Base-by-base conservation (phyloP, 2,329 filamentous ascomycete species). In the Colletotrichum salicis region DNA sequence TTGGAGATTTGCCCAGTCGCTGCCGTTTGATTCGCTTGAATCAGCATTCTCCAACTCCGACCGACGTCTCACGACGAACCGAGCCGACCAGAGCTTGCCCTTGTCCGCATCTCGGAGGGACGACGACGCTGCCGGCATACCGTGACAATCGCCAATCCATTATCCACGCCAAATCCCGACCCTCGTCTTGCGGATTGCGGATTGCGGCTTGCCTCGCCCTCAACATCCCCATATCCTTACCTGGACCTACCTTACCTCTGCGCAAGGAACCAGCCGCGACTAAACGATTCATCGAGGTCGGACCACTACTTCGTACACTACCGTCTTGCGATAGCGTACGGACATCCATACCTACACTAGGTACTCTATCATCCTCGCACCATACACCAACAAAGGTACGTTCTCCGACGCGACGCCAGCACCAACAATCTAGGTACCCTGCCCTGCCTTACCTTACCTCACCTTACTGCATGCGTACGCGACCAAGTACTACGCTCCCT, bases 201-300 rank as follows among this genome's bases (percentile, higher is more conserved):
- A 35, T 56, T 29, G 41, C 35, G 27, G 27, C 35, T 27, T 61
- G 56, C 27, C 64, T 29, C 27, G 27, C 27, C 27, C 27, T 59
- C 15, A 10, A 13, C 15, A 54, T 51, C 15, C 35, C 62, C 24
- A 24, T 66, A 37, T 45, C 29, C 27, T 27, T 63, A 4, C 22
- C 33, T 64, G 61, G 31, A 27, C 48, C 48, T 58, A 54, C 54
- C 66, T 37, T 54, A 54, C 55, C 41, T 54, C 67, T 29, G 35
- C 31, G 52, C 51, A 59, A 56, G 64, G 35, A 68, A 67, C 52
- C 52, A 57, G 12, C 57, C 51, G 51, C 63, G 56, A 61, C 63
- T 35, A 55, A 70, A 45, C 61, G 61, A 65, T 69, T 65, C 67
- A 65, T 69, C 55, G 61, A 59, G 33, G 45, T 52, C 62, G 67